Percentiles rank a stretch among this genome's conserved stretches.
Conservation (phyloP, 1,139 yeast species). For the Scheffersomyces lignicola region DNA sequence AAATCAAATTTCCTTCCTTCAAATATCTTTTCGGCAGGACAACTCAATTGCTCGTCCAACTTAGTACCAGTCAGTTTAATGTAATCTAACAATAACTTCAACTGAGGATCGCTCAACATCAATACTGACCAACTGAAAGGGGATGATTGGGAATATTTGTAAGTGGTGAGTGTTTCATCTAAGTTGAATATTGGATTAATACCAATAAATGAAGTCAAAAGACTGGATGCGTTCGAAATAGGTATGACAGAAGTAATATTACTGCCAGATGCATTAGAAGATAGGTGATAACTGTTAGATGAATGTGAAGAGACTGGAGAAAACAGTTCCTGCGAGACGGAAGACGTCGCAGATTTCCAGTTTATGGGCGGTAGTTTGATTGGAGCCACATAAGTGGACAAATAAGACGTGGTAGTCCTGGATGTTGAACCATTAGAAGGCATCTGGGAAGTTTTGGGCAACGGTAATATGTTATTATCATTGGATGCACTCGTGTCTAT, state of each 20-base stretch:
- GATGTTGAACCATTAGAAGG: too few species aligned
- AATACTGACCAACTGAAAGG: constrained; percentile 2
- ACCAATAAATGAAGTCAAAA: background rate
- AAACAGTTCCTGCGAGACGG: too few species aligned
- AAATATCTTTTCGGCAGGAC: background rate
- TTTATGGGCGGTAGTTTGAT: constrained; percentile 1
- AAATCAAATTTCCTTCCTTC: background rate
- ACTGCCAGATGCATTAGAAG: background rate
- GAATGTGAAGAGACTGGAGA: background rate
- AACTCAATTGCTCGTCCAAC: constrained; percentile 1
- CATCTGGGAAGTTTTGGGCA: too few species aligned
- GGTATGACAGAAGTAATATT: background rate
- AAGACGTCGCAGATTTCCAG: background rate
- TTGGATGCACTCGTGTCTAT: too few species aligned
- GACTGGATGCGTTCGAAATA: background rate
- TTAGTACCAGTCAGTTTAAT: background rate
- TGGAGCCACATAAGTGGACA: background rate
- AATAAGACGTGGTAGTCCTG: background rate
- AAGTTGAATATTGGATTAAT: background rate
- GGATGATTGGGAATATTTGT: background rate
- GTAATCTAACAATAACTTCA: background rate
- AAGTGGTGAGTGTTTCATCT: constrained; percentile 1
- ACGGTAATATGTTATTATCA: too few species aligned
- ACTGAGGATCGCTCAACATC: constrained; percentile 2
- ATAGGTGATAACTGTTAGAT: too few species aligned